Conservation (phyloP, 106 monocot species). For the Acorus calamus region DNA sequence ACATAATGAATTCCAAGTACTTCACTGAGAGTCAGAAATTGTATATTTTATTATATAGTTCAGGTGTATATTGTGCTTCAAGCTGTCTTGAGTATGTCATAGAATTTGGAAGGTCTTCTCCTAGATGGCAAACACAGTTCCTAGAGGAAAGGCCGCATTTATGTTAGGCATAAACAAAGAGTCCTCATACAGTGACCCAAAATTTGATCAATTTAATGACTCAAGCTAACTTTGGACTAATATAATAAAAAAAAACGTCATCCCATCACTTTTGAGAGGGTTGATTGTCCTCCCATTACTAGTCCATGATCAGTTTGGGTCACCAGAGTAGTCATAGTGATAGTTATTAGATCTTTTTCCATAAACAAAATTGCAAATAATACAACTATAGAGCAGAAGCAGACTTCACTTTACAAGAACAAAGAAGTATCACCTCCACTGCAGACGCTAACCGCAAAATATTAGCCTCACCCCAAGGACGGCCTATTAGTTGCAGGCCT, state of each 20-base stretch:
- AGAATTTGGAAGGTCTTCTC: slow-evolving; percentile 54
- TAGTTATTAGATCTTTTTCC: no score
- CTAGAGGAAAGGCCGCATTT: slow-evolving; percentile 10
- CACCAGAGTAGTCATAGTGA: no score
- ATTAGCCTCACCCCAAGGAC: slow-evolving; percentile 91
- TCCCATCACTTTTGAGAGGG: no score
- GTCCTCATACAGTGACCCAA: no score
- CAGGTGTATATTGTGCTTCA: not conserved
- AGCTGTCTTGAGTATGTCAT: slow-evolving; percentile 36
- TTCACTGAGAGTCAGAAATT: not conserved
- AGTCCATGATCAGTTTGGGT: no score
- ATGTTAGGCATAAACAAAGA: no score
- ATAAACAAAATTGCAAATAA: no score
- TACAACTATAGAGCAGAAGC: not conserved
- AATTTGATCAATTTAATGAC: no score
- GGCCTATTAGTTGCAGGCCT: slow-evolving; percentile 90
- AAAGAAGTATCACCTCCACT: slow-evolving; percentile 47
- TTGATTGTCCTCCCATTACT: no score
- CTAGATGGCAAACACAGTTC: slow-evolving; percentile 41
- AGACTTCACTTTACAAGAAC: not conserved
- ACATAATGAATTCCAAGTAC: no score
- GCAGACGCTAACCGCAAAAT: slow-evolving; percentile 73
- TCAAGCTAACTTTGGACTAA: no score
- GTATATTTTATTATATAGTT: not conserved
- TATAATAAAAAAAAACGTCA: no score